Conservation (phyloP, 1,284 basidiomycete genomes). For the Cryptococcus hybrid region DNA sequence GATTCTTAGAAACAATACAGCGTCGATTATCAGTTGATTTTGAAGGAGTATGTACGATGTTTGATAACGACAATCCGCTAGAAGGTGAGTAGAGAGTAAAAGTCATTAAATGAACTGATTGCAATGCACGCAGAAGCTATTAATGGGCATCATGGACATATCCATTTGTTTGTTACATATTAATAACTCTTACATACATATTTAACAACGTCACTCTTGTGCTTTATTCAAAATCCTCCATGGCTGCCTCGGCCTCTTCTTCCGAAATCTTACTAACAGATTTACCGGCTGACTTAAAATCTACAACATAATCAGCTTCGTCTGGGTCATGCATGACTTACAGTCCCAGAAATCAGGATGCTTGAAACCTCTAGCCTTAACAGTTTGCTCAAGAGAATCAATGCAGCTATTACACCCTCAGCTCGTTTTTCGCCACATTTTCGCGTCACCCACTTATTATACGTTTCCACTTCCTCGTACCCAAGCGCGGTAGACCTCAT, state of each 20-base stretch:
- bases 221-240: conserved; percentile 17
- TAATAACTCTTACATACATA: neutral
- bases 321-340: conserved; percentile 11
- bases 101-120: no score
- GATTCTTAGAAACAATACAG: no score
- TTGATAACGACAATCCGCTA: no score
- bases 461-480: conserved; percentile 48
- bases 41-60: no score
- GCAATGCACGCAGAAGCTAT: no score
- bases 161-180: no score
- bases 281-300: conserved; percentile 35
- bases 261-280: conserved; percentile 32
- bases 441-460: conserved; percentile 35
- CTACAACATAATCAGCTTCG: conserved; percentile 12
- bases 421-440: neutral
- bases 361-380: conserved; percentile 41
- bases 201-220: neutral
- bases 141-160: no score
- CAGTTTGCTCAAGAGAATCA: conserved; percentile 29
- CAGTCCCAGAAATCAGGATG: conserved; percentile 48
- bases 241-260: conserved; percentile 43
- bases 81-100: no score
- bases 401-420: conserved; percentile 23
- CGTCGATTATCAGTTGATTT: no score
- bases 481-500: conserved; percentile 64